These are phyloP conservation scores for Clitopilus hobsonii DNA, from an alignment of 768 basidiomycete species.

Conservation along the genomic window DNA sequence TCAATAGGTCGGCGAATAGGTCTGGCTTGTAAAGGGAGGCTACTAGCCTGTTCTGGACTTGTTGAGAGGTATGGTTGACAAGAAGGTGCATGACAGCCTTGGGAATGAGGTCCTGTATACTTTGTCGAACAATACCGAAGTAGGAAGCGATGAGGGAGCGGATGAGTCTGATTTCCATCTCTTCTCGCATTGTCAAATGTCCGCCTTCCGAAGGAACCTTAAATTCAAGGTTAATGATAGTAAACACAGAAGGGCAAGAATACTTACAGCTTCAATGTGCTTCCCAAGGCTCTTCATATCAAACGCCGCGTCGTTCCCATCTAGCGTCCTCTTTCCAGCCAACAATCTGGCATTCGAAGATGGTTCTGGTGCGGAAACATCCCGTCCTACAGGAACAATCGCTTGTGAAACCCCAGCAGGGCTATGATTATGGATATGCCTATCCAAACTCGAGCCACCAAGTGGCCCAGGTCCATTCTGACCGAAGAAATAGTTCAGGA, in stretches of 20 bases:
- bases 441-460: conserved; percentile 48
- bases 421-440: conserved; percentile 17
- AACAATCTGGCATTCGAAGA: conserved; percentile 55
- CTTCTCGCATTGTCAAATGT: conserved; percentile 76
- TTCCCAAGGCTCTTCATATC: conserved; percentile 99
- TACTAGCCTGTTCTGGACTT: conserved; percentile 96
- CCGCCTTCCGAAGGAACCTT: conserved; percentile 47
- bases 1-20: conserved; percentile 83
- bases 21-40: conserved; percentile 92
- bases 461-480: conserved; percentile 79
- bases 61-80: conserved; percentile 94
- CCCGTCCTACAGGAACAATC: conserved; percentile 55
- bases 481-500: conserved; percentile 98
- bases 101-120: conserved; percentile 94
- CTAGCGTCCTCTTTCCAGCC: conserved; percentile 61
- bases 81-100: conserved; percentile 99
- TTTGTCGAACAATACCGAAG: conserved; percentile 93
- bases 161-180: conserved; percentile 95
- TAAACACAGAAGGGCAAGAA: conserved; percentile 3
- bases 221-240: conserved; percentile 2
- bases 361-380: conserved; percentile 53
- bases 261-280: conserved; percentile 93
- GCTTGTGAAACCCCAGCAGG: conserved; percentile 14
- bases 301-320: conserved; percentile 80
- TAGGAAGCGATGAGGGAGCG: conserved; percentile 93